Conservation (phyloP, 371 early-diverging fungal species). For the Mortierella sp. region DNA sequence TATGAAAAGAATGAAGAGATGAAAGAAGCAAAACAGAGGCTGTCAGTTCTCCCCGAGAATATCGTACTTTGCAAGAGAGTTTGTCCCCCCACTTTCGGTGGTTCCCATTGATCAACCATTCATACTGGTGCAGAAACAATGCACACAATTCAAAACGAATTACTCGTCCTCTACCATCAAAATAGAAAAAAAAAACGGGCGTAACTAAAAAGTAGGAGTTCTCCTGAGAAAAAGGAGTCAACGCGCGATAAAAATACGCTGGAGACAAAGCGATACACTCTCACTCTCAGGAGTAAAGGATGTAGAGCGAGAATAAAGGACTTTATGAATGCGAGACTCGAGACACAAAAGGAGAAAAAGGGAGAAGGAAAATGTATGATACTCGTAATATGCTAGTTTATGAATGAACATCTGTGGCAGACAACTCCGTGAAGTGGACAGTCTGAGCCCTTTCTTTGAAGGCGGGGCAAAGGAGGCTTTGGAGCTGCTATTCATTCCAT, state of each 20-base stretch:
- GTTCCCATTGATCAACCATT: neutral
- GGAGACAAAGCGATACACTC: no score
- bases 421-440: no score
- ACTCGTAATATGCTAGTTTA: no score
- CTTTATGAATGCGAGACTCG: neutral
- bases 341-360: neutral
- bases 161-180: neutral
- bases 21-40: no score
- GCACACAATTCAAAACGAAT: neutral
- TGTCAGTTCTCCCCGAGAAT: neutral
- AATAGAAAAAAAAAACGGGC: neutral
- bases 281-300: neutral
- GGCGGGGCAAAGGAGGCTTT: no score
- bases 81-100: neutral
- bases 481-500: no score
- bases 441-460: no score
- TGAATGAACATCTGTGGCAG: no score
- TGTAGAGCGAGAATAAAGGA: neutral
- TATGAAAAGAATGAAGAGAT: neutral
- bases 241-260: constrained; percentile 9
- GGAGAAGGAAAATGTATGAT: no score
- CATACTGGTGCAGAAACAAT: neutral
- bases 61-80: neutral
- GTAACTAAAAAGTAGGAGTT: neutral
- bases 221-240: constrained; percentile 15